A percentile compares a stretch with the other conserved stretches of the same genome.
These are phyloP conservation scores for Withania somnifera DNA, from an alignment of 305 asterid genomes.

Conservation along the genomic window DNA sequence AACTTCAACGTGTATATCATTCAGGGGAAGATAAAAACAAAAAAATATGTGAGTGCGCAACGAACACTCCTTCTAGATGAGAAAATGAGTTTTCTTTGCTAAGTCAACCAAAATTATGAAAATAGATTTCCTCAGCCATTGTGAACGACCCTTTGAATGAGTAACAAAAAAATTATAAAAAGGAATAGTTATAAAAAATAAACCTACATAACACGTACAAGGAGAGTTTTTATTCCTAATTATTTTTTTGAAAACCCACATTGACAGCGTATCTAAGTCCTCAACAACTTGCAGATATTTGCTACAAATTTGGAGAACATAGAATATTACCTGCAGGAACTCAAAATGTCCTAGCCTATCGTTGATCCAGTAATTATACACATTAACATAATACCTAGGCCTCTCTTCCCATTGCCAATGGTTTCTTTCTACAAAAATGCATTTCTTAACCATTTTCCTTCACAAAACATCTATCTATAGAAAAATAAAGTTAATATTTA, in stretches of 20 bases:
- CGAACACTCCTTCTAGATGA: no score
- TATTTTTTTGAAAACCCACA: constrained; percentile 98
- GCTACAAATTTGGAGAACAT: neutral
- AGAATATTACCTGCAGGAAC: constrained; percentile 60
- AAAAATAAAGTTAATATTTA: neutral
- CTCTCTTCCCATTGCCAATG: constrained; percentile 96
- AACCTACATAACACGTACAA: no score
- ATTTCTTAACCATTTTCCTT: constrained; percentile 80
- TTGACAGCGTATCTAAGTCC: constrained; percentile 73
- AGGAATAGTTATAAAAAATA: no score
- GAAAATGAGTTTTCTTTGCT: no score
- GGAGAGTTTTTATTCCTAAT: no score
- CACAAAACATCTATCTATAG: constrained; percentile 89
- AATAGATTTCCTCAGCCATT: no score
- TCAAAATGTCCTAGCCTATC: constrained; percentile 91
- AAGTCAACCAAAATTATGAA: no score
- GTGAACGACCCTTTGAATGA: no score
- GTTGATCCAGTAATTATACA: constrained; percentile 94
- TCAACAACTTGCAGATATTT: constrained; percentile 71
- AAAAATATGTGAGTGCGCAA: no score
- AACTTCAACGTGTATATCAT: no score
- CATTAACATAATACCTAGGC: constrained; percentile 94
- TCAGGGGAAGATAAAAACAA: no score
- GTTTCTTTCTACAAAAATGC: constrained; percentile 98
- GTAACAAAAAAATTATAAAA: no score